A percentile compares a stretch with the other conserved stretches of the same genome.
phyloP scores from a whole-genome alignment of 345 rosid genomes.

The Jatropha curcas region DNA sequence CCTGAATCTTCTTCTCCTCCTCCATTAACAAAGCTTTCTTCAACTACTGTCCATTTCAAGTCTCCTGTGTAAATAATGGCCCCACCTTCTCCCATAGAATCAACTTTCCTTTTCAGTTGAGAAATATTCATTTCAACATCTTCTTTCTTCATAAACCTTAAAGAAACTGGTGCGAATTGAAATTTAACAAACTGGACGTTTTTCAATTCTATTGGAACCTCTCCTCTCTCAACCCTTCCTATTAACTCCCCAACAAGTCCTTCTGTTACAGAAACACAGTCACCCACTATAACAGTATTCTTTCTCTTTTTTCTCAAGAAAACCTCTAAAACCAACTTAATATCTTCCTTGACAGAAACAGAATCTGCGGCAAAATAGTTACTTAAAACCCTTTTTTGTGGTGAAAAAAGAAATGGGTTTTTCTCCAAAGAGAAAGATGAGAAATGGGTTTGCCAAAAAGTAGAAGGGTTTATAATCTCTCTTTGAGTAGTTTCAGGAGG shows the following conservation, averaged over 20 bases:
- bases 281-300: slow-evolving; percentile 78
- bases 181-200: slow-evolving; percentile 60
- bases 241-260: slow-evolving; percentile 56
- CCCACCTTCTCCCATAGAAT: slow-evolving; percentile 51
- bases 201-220: slow-evolving; percentile 68
- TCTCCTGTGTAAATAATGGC: slow-evolving; percentile 80
- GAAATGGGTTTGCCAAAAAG: slow-evolving; percentile 60
- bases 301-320: slow-evolving; percentile 61
- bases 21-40: slow-evolving; percentile 23
- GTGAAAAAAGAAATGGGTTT: slow-evolving; percentile 49
- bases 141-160: slow-evolving; percentile 66
- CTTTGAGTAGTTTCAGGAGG: slow-evolving; percentile 33
- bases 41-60: slow-evolving; percentile 64
- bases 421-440: slow-evolving; percentile 52
- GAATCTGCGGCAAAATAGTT: slow-evolving; percentile 35
- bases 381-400: slow-evolving; percentile 38
- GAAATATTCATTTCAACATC: slow-evolving; percentile 56
- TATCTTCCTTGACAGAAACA: slow-evolving; percentile 49
- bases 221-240: slow-evolving; percentile 65
- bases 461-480: slow-evolving; percentile 45
- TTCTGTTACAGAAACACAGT: slow-evolving; percentile 54
- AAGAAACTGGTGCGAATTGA: slow-evolving; percentile 59
- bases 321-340: slow-evolving; percentile 65
- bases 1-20: slow-evolving; percentile 12
- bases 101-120: slow-evolving; percentile 62